Base-by-base conservation (phyloP, 805 yeast genomes). In the Candida bentonensis region DNA sequence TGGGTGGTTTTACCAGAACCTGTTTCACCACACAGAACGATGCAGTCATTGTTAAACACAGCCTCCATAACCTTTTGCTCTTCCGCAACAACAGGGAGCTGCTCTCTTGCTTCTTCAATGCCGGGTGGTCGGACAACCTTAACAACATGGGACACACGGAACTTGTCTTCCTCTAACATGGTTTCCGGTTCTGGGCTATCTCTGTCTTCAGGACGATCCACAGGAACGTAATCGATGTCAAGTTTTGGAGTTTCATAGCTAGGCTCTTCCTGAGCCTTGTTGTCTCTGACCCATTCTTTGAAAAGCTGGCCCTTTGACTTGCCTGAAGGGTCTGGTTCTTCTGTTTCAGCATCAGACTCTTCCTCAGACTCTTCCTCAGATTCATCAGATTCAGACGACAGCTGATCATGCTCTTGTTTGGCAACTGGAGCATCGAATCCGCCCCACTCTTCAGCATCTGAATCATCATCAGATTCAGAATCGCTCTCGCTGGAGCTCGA, bases 1-100 rank as follows among this genome's bases (percentile, higher is more conserved):
- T 92, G 99, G 0, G 99, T 92, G 1, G 98, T 92, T 61, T 92
- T 92, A 63, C 98, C 98, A 2, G 96, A 87, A 54, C 98, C 98
- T 1, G 98, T 92, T 55, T 88, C 97, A 69, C 98, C 98, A 66
- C 96, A 89, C 22, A 92, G 71, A 13, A 92, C 80, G 0, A 88
- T 78, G 48, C 89, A 82, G 55, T 88, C 96, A 56, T 89, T 83
- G 55, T 89, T 94, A 58, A 83, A 84, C 42, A 92, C 74, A 1
- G 96, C 95, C 59, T 92, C 99, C 96, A 92, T 86, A 42, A 92
- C 83, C 45, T 78, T 69, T 59, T 85, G 95, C 56, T 92, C 99
- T 60, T 86, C 95, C 4, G 80, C 80, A 49, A 75, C 82, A 0
- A 92, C 96, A 0, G 99, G 99, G 17, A 92, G 66, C 43, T 77